A percentile compares a stretch with the other conserved stretches of the same genome.
These are phyloP conservation scores for Diaporthe velutina DNA, from an alignment of 2,329 filamentous ascomycete genomes.

Conservation along the genomic window DNA sequence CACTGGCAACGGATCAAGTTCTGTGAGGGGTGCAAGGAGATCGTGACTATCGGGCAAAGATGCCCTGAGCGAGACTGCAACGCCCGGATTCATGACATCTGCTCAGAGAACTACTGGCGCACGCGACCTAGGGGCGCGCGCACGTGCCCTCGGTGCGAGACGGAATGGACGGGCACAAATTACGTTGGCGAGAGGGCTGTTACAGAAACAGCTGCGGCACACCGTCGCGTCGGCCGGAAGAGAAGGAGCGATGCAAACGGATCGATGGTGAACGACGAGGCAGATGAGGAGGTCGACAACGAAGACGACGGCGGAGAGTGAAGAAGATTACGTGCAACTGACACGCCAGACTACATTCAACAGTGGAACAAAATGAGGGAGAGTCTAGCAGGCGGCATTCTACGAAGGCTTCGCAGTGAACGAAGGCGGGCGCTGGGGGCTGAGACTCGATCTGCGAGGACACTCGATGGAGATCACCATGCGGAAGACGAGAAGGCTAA, in stretches of 20 bases:
- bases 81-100: constrained; percentile 82
- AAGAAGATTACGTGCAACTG: background rate
- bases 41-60: constrained; percentile 86
- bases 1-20: constrained; percentile 84
- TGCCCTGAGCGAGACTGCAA: constrained; percentile 78
- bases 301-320: constrained; percentile 43
- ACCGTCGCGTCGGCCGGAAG: constrained; percentile 55
- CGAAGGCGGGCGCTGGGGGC: background rate
- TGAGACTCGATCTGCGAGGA: background rate
- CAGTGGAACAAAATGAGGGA: background rate
- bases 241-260: constrained; percentile 52
- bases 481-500: background rate
- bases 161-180: constrained; percentile 61
- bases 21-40: constrained; percentile 89
- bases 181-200: constrained; percentile 70
- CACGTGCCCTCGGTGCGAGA: constrained; percentile 74
- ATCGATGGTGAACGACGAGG: constrained; percentile 48
- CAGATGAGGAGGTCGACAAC: constrained; percentile 45
- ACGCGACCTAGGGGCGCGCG: constrained; percentile 61
- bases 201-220: constrained; percentile 65
- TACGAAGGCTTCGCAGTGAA: background rate
- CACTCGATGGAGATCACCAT: background rate
- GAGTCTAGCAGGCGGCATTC: background rate
- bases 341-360: background rate
- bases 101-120: constrained; percentile 80